Base-by-base conservation (phyloP, 2,329 filamentous ascomycete genomes). In the Sporothrix euskadiensis region DNA sequence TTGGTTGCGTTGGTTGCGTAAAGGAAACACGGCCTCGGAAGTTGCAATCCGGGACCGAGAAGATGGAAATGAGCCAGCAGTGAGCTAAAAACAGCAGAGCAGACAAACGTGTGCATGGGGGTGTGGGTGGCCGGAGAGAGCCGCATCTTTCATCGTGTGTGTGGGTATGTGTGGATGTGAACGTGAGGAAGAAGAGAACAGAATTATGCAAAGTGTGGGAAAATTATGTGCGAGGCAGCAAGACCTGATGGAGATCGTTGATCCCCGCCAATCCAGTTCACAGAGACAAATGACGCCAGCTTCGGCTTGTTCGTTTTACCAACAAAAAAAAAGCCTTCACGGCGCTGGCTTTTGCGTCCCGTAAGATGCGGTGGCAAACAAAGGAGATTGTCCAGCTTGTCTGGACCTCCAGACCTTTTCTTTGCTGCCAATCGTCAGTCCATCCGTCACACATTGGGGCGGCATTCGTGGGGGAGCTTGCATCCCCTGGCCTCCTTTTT, bases 171-270 rank as follows among this genome's bases (percentile, higher is more conserved):
- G 30, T 54, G 66, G 6, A 22, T 30, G 35, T 19, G 41, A 26
- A 52, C 8, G 44, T 56, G n/a, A 26, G n/a, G 4, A 59, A 49
- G 41, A 16, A 52, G 41, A 1, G 12, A 30, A 9, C 1, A 8
- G 19, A 63, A 44, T 6, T 4, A 3, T 44, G 4, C 5, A 47
- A 47, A 5, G 5, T 16, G n/a, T 30, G 56, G 56, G 14, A 65
- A 65, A 65, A 16, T 65, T 47, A 65, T 47, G 61, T 30, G 61
- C 61, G 26, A 41, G 61, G 22, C 61, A 9, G 19, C 61, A 66
- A 41, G 12, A 19, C 44, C 9, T 10, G 22, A 47, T 6, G 12
- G 39, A 66, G 39, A 41, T 9, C 10, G 12, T 22, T 65, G 9
- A 1, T 47, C 61, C 59, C 19, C 5, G 61, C 61, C 61, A 41